Evolutionary conservation across 352 stramenopile species (phyloP).

Genomic region (Phytophthora brassicae): DNA sequence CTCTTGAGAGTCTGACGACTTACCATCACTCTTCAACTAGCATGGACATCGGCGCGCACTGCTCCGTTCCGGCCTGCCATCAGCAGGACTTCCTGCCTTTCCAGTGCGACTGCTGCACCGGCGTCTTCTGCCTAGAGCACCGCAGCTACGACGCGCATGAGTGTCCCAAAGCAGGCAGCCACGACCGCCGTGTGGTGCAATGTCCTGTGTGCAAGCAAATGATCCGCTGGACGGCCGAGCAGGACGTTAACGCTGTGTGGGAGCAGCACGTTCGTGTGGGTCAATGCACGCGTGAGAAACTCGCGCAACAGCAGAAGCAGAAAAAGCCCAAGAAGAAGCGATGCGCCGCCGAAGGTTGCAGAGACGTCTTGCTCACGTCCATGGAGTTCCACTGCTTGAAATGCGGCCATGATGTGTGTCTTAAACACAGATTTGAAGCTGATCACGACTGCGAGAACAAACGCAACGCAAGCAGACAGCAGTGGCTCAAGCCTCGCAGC

Average conservation of each 20-base stretch:
- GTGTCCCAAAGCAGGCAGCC: slow-evolving; percentile 62
- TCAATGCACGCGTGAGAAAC: slow-evolving; percentile 46
- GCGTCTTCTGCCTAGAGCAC: slow-evolving; percentile 85
- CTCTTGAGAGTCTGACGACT: not conserved
- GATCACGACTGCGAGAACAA: slow-evolving; percentile 64
- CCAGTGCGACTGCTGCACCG: slow-evolving; percentile 79
- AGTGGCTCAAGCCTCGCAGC: slow-evolving; percentile 32
- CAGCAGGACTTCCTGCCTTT: slow-evolving; percentile 89
- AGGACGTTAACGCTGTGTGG: slow-evolving; percentile 79
- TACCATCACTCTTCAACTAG: not conserved
- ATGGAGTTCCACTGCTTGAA: slow-evolving; percentile 76
- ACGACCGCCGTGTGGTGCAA: slow-evolving; percentile 69
- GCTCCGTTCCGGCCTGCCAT: slow-evolving; percentile 58
- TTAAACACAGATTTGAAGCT: slow-evolving; percentile 75
- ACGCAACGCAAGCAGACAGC: slow-evolving; percentile 38
- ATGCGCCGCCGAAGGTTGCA: slow-evolving; percentile 56
- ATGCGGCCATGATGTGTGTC: slow-evolving; percentile 71
- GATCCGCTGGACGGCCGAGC: slow-evolving; percentile 69
- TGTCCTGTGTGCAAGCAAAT: slow-evolving; percentile 69
- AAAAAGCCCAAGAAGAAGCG: slow-evolving; percentile 78
- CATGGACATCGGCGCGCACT: slow-evolving; percentile 81
- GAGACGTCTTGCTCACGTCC: slow-evolving; percentile 62
- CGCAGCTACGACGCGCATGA: slow-evolving; percentile 77
- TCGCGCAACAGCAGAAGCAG: slow-evolving; percentile 28
- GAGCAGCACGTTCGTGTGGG: slow-evolving; percentile 65